Percentiles rank a stretch among this genome's conserved stretches.
These are phyloP conservation scores for Biancaea sappan DNA, from an alignment of 306 rosid species.

Conservation along the genomic window DNA sequence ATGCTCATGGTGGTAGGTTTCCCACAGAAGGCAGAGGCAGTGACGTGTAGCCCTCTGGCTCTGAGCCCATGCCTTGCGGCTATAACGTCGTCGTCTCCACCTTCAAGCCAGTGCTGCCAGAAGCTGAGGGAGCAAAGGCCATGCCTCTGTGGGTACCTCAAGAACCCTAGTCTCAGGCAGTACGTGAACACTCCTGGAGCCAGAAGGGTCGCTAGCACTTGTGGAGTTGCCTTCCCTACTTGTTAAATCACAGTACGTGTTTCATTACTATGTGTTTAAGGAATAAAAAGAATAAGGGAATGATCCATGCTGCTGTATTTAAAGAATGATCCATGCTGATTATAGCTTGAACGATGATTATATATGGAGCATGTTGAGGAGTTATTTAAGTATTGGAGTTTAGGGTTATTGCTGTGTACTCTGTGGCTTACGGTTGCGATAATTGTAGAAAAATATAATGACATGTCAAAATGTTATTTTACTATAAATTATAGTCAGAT, in stretches of 20 bases:
- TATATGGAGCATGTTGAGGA: no score
- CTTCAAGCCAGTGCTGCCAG: slow-evolving; percentile 51
- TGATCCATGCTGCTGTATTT: no score
- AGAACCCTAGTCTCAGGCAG: slow-evolving; percentile 45
- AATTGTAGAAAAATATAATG: no score
- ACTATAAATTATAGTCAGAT: no score
- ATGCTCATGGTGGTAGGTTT: slow-evolving; percentile 22
- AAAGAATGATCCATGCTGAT: no score
- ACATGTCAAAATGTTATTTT: no score
- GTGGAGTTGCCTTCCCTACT: slow-evolving; percentile 51
- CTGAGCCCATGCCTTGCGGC: slow-evolving; percentile 48
- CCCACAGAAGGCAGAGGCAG: slow-evolving; percentile 31
- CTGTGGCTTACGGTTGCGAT: no score
- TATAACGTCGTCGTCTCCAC: slow-evolving; percentile 32
- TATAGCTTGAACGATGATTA: no score
- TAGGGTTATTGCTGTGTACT: no score
- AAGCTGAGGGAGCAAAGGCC: slow-evolving; percentile 56
- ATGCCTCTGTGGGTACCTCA: slow-evolving; percentile 64
- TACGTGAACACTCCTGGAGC: slow-evolving; percentile 52
- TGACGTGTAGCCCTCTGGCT: slow-evolving; percentile 45
- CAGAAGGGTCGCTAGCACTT: slow-evolving; percentile 44
- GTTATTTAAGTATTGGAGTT: no score
- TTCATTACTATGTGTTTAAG: no score
- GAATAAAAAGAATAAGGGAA: no score
- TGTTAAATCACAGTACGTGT: slow-evolving; percentile 26